Conservation (phyloP, 2,329 filamentous ascomycete genomes). For the Chalara sp. region DNA sequence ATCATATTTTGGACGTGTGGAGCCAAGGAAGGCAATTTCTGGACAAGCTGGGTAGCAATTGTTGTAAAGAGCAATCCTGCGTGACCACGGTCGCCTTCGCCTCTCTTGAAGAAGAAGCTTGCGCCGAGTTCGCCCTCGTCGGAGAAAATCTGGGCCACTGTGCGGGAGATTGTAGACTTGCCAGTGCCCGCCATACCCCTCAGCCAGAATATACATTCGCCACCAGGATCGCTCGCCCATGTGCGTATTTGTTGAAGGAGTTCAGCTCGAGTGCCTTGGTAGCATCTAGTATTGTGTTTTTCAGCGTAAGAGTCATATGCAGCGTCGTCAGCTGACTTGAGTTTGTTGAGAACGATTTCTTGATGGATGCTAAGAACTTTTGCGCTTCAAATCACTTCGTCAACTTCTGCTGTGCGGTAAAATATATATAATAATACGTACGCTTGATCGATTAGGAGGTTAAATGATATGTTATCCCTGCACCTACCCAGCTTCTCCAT, state of each 20-base stretch:
- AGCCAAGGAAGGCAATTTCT: conserved; percentile 22
- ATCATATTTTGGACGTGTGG: conserved; percentile 24
- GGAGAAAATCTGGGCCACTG: conserved; percentile 4
- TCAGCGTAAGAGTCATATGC: background rate
- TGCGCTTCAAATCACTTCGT: conserved; percentile 6
- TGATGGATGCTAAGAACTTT: conserved; percentile 17
- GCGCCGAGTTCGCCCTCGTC: conserved; percentile 6
- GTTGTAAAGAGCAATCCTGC: conserved; percentile 28
- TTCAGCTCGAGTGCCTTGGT: background rate
- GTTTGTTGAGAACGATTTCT: conserved; percentile 8
- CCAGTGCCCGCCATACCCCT: conserved; percentile 7
- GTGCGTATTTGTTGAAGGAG: background rate
- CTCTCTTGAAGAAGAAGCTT: conserved; percentile 12
- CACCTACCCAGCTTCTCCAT: conserved; percentile 23
- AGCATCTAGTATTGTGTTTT: background rate
- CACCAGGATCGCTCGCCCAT: background rate
- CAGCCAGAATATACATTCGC: background rate
- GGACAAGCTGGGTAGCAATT: conserved; percentile 21
- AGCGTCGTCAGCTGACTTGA: background rate
- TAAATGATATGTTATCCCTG: conserved; percentile 22
- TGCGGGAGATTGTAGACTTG: conserved; percentile 8
- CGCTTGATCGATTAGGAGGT: conserved; percentile 30
- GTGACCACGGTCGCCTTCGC: conserved; percentile 19
- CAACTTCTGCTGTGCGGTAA: conserved; percentile 6
- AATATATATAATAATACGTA: conserved; percentile 16